Base-by-base conservation (phyloP, 805 yeast genomes). In the Yarrowia porcina region DNA sequence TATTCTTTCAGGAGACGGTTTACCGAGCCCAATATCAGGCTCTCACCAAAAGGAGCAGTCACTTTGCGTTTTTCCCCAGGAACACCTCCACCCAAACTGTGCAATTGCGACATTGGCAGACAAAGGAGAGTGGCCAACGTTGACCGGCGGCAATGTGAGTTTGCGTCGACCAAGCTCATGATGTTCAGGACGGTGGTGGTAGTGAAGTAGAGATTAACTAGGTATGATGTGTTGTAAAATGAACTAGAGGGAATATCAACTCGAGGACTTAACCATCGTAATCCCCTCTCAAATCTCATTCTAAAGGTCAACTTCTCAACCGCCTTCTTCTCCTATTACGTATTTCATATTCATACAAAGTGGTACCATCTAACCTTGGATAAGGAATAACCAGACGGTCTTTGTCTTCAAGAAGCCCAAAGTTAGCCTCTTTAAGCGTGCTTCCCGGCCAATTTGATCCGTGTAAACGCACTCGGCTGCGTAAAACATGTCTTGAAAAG, bases 161-260 rank as follows among this genome's bases (percentile, higher is more conserved):
- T 49, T 32, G 56, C 56, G 27, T 49, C 56, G 56, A 28, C 56
- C 56, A 49, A 49, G 56, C 56, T 49, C 56, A 45, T n/a, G n/a
- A n/a, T n/a, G n/a, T n/a, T n/a, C n/a, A n/a, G n/a, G n/a, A n/a
- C n/a, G n/a, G n/a, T n/a, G n/a, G n/a, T n/a, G n/a, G n/a, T n/a
- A n/a, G n/a, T n/a, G n/a, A n/a, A n/a, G n/a, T n/a, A n/a, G n/a
- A n/a, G n/a, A n/a, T n/a, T n/a, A n/a, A n/a, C n/a, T n/a, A n/a
- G n/a, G n/a, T n/a, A n/a, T n/a, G n/a, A n/a, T n/a, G n/a, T n/a
- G n/a, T n/a, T n/a, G n/a, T n/a, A n/a, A n/a, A n/a, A n/a, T n/a
- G n/a, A n/a, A n/a, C n/a, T n/a, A n/a, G n/a, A n/a, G n/a, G n/a
- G n/a, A n/a, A n/a, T n/a, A n/a, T n/a, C n/a, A n/a, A n/a, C n/a